These are phyloP conservation scores for Botryobasidium botryosum DNA, from an alignment of 768 basidiomycete genomes.

Conservation along the genomic window DNA sequence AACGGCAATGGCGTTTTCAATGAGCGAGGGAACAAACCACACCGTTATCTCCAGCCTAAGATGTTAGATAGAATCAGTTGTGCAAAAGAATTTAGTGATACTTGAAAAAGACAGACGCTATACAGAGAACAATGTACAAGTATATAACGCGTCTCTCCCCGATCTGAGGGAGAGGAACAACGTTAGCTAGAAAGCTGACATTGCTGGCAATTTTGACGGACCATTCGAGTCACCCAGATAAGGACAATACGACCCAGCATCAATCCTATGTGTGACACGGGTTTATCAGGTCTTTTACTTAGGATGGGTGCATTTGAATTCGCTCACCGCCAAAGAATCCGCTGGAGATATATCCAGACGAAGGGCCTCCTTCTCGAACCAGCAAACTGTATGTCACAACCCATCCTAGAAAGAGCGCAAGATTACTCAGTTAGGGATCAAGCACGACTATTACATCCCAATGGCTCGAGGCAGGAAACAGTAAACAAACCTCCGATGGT, in stretches of 20 bases:
- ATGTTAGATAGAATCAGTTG: background rate
- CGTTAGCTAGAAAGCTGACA: background rate
- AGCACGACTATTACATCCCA: no score
- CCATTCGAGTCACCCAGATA: conserved; percentile 6
- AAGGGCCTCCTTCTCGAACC: conserved; percentile 9
- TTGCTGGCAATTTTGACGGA: conserved; percentile 1
- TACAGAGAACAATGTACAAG: conserved; percentile 20
- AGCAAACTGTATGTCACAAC: conserved; percentile 11
- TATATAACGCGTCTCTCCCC: conserved; percentile 22
- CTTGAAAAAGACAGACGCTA: conserved; percentile 12
- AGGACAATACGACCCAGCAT: conserved; percentile 10
- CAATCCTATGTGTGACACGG: conserved; percentile 3
- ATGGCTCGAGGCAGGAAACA: no score
- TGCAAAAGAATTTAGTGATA: no score
- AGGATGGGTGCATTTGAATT: background rate
- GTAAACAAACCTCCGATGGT: no score
- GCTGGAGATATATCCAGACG: conserved; percentile 12
- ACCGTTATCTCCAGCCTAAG: conserved; percentile 35
- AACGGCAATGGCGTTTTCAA: conserved; percentile 36
- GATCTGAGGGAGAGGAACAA: conserved; percentile 9
- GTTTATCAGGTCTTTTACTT: background rate
- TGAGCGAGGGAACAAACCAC: conserved; percentile 38
- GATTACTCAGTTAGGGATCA: no score
- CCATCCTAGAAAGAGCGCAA: no score
- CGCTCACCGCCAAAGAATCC: conserved; percentile 24